These are phyloP conservation scores for Collybiopsis confluens DNA, from an alignment of 768 basidiomycete genomes.

Conservation along the genomic window DNA sequence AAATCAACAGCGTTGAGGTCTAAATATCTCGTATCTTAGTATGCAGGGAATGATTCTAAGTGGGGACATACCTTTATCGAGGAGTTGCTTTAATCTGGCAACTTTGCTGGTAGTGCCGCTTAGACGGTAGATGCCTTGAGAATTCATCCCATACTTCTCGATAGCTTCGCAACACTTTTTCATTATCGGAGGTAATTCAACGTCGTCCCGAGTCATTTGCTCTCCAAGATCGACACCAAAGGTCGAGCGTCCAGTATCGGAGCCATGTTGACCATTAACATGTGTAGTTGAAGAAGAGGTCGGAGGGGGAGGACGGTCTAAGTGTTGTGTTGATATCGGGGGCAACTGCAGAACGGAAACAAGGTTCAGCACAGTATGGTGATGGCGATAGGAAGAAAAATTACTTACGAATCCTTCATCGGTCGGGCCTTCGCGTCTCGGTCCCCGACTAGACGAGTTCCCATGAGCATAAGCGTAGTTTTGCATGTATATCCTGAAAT, in stretches of 20 bases:
- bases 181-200: slow-evolving; percentile 85
- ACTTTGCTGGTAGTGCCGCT: slow-evolving; percentile 90
- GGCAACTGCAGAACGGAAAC: slow-evolving; percentile 44
- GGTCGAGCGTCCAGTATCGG: slow-evolving; percentile 73
- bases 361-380: not conserved
- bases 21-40: slow-evolving; percentile 15
- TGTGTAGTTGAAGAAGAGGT: slow-evolving; percentile 17
- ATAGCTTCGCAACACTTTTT: slow-evolving; percentile 89
- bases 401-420: slow-evolving; percentile 92
- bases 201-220: slow-evolving; percentile 88
- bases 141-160: slow-evolving; percentile 80
- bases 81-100: slow-evolving; percentile 68
- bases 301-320: slow-evolving; percentile 17
- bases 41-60: not conserved
- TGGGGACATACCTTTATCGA: slow-evolving; percentile 70
- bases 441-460: slow-evolving; percentile 54
- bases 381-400: not conserved
- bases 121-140: slow-evolving; percentile 90
- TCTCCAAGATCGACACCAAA: slow-evolving; percentile 92
- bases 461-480: slow-evolving; percentile 92
- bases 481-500: slow-evolving; percentile 97
- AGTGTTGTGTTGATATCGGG: slow-evolving; percentile 46
- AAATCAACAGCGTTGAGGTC: slow-evolving; percentile 88
- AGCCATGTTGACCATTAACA: slow-evolving; percentile 24
- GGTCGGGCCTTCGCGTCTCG: slow-evolving; percentile 80